Percentiles rank a stretch among this genome's conserved stretches.
phyloP scores from a whole-genome alignment of 2,329 filamentous ascomycete genomes.

The Beauveria bassiana region DNA sequence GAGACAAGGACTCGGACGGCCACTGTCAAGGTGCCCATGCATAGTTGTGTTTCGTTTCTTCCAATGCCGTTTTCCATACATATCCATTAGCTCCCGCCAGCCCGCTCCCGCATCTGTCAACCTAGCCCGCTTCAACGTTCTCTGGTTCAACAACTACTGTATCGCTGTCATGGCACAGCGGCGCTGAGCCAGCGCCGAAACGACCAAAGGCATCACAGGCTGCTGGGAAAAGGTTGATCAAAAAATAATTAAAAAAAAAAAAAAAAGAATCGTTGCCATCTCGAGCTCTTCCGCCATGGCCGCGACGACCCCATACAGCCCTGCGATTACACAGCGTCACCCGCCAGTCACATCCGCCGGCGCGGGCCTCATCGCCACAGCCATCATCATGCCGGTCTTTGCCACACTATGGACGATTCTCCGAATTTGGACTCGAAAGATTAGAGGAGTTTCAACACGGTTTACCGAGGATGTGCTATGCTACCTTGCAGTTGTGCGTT shows the following conservation, averaged over 20 bases:
- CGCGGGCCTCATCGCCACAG: constrained; percentile 11
- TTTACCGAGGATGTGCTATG: constrained; percentile 14
- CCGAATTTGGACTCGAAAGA: constrained; percentile 14
- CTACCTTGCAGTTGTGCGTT: constrained; percentile 13
- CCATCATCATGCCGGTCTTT: constrained; percentile 13
- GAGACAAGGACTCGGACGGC: constrained; percentile 4
- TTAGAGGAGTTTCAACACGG: constrained; percentile 11
- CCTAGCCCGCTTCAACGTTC: neutral
- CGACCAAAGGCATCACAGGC: neutral
- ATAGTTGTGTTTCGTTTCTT: neutral
- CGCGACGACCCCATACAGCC: neutral
- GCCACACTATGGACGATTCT: constrained; percentile 14
- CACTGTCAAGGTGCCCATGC: neutral
- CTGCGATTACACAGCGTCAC: neutral
- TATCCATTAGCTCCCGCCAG: neutral
- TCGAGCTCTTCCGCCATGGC: neutral
- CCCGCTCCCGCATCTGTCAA: neutral
- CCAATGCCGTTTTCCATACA: neutral
- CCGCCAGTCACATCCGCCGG: constrained; percentile 12
- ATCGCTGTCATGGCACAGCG: neutral
- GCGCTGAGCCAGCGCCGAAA: neutral
- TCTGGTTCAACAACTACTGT: neutral
- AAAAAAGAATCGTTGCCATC: neutral
- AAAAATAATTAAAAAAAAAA: too few relatives aligned
- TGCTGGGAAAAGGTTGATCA: neutral